These are phyloP conservation scores for Porogramme epimiltina DNA, from an alignment of 1,284 basidiomycete genomes.

Conservation along the genomic window DNA sequence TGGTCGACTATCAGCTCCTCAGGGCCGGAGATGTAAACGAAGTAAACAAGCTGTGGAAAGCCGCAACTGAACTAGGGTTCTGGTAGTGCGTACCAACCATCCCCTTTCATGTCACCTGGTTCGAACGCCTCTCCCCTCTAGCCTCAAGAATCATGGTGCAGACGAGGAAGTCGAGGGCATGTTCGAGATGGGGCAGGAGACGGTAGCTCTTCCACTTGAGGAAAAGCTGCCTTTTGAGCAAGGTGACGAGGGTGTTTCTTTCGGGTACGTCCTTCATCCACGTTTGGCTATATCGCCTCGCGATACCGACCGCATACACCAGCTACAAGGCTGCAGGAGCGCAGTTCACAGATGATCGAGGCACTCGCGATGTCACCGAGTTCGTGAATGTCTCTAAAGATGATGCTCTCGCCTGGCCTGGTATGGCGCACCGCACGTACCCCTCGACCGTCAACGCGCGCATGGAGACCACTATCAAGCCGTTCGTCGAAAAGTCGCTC, in stretches of 20 bases:
- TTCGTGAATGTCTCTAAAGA: conserved; percentile 36
- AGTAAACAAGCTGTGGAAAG: conserved; percentile 31
- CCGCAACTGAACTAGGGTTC: conserved; percentile 10
- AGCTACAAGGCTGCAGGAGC: conserved; percentile 37
- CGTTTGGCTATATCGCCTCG: neutral
- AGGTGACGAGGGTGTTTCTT: conserved; percentile 35
- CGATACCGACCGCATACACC: neutral
- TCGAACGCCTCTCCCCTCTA: conserved; percentile 1
- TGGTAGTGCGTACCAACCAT: conserved; percentile 29
- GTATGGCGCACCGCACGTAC: conserved; percentile 27
- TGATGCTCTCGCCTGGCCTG: conserved; percentile 32
- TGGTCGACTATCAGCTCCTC: conserved; percentile 37
- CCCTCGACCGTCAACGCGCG: conserved; percentile 29
- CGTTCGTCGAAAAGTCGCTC: conserved; percentile 32
- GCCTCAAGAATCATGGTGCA: conserved; percentile 34
- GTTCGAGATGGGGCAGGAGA: conserved; percentile 35
- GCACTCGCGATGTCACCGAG: conserved; percentile 35
- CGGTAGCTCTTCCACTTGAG: conserved; percentile 2
- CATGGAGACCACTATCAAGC: conserved; percentile 28
- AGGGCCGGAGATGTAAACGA: conserved; percentile 27
- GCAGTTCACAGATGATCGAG: conserved; percentile 35
- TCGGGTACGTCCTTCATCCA: conserved; percentile 28
- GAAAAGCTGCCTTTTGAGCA: conserved; percentile 31
- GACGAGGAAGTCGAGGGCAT: conserved; percentile 31
- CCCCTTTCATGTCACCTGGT: neutral